Evolutionary conservation across 768 basidiomycete species (phyloP), one percentile per base, ranked within the genome.

Genomic region (Tylopilus felleus): DNA sequence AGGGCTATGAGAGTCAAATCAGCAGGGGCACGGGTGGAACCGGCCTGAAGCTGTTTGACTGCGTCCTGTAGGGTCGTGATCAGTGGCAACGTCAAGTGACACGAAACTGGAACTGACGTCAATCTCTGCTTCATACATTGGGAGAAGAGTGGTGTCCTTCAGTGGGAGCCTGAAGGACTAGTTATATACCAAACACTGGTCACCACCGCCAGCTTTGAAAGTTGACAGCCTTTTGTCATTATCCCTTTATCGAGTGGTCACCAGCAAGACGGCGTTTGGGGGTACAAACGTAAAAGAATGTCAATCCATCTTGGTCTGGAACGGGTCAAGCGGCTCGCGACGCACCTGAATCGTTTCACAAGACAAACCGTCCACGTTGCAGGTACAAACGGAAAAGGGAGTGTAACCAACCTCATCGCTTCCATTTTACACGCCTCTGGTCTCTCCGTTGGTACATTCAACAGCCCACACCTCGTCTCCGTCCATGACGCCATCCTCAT

Each of bases 341-440:
- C 67, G 3, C 63, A 77, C 60, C 71, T 96, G 5, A 83, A 82
- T 0, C 71, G 75, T 0, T 87, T 89, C 64, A 82, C 77, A 0
- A 80, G 90, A 2, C 96, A 93, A 0, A 92, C 93, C 1, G 76
- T 90, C 33, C 97, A 99, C 65, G 80, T 98, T 53, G 85, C 93
- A 8, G 97, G 97, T 0, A 99, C 97, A 0, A 98, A 99, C 71
- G 96, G 96, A 9, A 99, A 98, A 71, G 97, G 97, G 33, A 95
- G 91, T 60, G 92, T 96, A 13, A 85, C 93, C 1, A 86, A 87
- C 6, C 75, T 93, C 33, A 69, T 97, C 12, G 82, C 90, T 0
- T 91, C 91, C 40, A 88, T 92, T 61, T 73, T 98, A 8, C 65
- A 67, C 5, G 70, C 77, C 6, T 77, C 85, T 7, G 71, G 75